Percentiles rank a stretch among this genome's conserved stretches.
Evolutionary conservation across 495 filamentous ascomycete genomes (phyloP).

Genomic region (Lichina pygmaea): DNA sequence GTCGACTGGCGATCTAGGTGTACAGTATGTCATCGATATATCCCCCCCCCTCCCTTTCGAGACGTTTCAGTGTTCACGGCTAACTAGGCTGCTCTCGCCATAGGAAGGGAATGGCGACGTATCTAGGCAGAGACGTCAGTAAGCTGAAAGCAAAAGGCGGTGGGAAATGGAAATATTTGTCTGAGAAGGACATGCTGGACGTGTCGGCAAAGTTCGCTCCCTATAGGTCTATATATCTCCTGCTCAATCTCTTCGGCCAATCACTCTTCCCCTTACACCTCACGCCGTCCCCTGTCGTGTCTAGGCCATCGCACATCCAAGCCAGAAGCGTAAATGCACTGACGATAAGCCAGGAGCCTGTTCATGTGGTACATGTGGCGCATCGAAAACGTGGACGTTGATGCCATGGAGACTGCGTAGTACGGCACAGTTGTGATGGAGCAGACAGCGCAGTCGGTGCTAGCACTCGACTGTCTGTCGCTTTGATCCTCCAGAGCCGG

Average conservation of each 20-base stretch:
- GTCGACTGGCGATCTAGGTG: conserved; percentile 72
- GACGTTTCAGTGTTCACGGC: neutral
- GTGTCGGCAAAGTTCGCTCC: conserved; percentile 55
- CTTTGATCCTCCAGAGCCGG: no score
- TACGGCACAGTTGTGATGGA: neutral
- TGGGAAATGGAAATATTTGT: conserved; percentile 95
- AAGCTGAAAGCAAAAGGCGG: conserved; percentile 59
- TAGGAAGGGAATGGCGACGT: conserved; percentile 68
- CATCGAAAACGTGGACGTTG: conserved; percentile 45
- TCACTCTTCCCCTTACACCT: neutral
- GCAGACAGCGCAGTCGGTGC: no score
- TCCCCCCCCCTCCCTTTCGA: neutral
- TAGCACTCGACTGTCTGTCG: no score
- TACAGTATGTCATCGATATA: conserved; percentile 31
- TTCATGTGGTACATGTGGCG: conserved; percentile 93
- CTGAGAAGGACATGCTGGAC: conserved; percentile 74
- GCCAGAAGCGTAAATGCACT: no score
- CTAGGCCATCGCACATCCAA: no score
- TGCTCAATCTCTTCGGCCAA: conserved; percentile 2
- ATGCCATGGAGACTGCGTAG: conserved; percentile 1
- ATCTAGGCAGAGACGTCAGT: conserved; percentile 53
- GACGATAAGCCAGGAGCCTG: conserved; percentile 21
- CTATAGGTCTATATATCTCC: conserved; percentile 37
- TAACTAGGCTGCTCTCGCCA: neutral
- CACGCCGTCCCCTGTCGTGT: conserved; percentile 1